These are phyloP conservation scores for Fusarium nelsonii DNA, from an alignment of 2,329 filamentous ascomycete genomes.

Conservation along the genomic window DNA sequence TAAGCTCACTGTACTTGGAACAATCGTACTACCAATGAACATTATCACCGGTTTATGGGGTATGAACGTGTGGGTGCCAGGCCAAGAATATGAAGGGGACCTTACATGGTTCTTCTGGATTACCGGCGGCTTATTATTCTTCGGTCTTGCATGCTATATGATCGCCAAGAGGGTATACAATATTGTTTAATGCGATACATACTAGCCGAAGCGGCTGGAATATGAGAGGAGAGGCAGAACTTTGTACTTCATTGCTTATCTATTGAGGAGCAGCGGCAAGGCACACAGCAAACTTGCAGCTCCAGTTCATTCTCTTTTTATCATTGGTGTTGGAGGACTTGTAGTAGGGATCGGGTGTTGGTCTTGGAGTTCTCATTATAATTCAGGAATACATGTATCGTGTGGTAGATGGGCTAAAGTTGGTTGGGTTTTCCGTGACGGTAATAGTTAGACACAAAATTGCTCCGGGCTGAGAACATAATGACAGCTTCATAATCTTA, in stretches of 20 bases:
- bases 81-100: slow-evolving; percentile 83
- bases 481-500: not conserved
- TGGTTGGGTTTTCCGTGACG: slow-evolving; percentile 2
- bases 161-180: slow-evolving; percentile 87
- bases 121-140: slow-evolving; percentile 80
- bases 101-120: slow-evolving; percentile 80
- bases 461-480: not conserved
- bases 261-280: slow-evolving; percentile 4
- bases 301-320: slow-evolving; percentile 10
- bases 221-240: not conserved
- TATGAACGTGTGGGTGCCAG: slow-evolving; percentile 98
- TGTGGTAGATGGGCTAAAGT: slow-evolving; percentile 18
- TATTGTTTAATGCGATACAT: slow-evolving; percentile 69
- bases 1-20: slow-evolving; percentile 94
- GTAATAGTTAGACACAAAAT: slow-evolving; percentile 19
- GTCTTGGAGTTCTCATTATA: slow-evolving; percentile 3
- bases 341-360: slow-evolving; percentile 2
- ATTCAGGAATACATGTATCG: slow-evolving; percentile 20
- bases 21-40: slow-evolving; percentile 98
- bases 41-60: slow-evolving; percentile 99
- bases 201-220: not conserved
- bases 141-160: slow-evolving; percentile 83
- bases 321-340: slow-evolving; percentile 4
- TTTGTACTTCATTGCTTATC: slow-evolving; percentile 7
- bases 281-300: slow-evolving; percentile 26